Evolutionary conservation across 2,329 filamentous ascomycete species (phyloP).

Genomic region (Xylariaceae sp.): DNA sequence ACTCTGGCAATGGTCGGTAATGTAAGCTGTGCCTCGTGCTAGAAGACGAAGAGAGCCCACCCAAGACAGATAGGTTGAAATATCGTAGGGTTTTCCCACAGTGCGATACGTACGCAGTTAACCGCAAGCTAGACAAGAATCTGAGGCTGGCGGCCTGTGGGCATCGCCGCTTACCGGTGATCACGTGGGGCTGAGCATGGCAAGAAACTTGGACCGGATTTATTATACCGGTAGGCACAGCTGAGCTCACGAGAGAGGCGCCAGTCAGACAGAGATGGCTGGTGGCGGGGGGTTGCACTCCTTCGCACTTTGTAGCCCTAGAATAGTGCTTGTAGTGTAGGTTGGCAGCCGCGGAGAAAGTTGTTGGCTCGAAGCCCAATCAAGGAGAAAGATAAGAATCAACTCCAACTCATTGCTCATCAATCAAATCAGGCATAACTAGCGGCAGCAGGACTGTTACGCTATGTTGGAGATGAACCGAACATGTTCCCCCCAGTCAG

Average conservation of each 20-base stretch:
- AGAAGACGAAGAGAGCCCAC: neutral
- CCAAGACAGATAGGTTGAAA: neutral
- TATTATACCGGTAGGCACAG: too few relatives aligned
- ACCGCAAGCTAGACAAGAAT: neutral
- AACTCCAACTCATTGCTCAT: neutral
- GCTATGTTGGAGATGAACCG: neutral
- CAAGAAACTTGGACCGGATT: too few relatives aligned
- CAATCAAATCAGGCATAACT: slow-evolving; percentile 4
- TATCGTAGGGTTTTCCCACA: neutral
- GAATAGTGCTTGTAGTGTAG: slow-evolving; percentile 12
- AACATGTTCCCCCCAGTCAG: neutral
- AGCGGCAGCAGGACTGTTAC: neutral
- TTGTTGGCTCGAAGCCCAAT: slow-evolving; percentile 19
- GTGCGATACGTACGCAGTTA: neutral
- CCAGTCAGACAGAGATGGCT: slow-evolving; percentile 5
- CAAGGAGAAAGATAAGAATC: slow-evolving; percentile 4
- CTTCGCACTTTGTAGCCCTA: slow-evolving; percentile 1
- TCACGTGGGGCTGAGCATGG: slow-evolving; percentile 11
- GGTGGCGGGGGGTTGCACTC: neutral
- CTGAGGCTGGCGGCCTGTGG: slow-evolving; percentile 2
- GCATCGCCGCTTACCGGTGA: slow-evolving; percentile 15
- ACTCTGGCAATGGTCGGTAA: neutral
- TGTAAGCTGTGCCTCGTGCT: neutral
- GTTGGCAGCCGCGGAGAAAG: neutral
- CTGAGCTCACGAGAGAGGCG: slow-evolving; percentile 21